Base-by-base conservation (phyloP, 129 eudicot species). In the Pulicaria dysenterica region DNA sequence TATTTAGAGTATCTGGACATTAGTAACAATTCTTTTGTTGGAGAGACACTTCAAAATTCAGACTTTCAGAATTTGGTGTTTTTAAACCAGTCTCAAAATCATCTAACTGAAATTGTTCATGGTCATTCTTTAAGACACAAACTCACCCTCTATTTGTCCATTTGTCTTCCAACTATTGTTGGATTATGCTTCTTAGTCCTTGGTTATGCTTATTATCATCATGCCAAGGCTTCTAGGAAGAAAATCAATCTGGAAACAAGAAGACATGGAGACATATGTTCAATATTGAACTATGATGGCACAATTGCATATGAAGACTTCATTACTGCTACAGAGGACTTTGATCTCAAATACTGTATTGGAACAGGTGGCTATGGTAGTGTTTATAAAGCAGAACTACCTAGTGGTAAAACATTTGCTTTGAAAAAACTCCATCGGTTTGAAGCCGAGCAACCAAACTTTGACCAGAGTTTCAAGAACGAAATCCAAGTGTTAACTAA, bases 281-380 rank as follows among this genome's bases (percentile, higher is more conserved):
- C 54, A 0, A 57, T 42, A 42, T 19, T 57, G 41, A 46, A 50
- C 61, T 80, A 59, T 45, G 81, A 69, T 49, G 67, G 83, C 19
- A 62, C 15, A 41, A 63, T 78, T 41, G 75, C 80, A 36, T 83
- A 79, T 39, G 69, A 75, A 36, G 81, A 78, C 54, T 78, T 83
- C 17, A 63, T 83, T 40, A 49, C n/a, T 7, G 80, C 81, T 34
- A 83, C 80, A 5, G 74, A 83, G 54, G 73, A 79, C 36, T 83
- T 83, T 58, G 78, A 83, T 31, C 70, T 64, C 64, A 69, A 43
- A 75, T 74, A 83, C 24, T 75, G 87, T 75, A 65, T 83, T 13
- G 81, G 87, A 58, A 73, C 72, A 2, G 87, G 84, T 55, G 75
- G 81, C 8, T 79, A 76, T 39, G 84, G 81, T 36, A 79, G 65